phyloP scores from a whole-genome alignment of 78 protist genomes.

The Anaeramoeba ignava region DNA sequence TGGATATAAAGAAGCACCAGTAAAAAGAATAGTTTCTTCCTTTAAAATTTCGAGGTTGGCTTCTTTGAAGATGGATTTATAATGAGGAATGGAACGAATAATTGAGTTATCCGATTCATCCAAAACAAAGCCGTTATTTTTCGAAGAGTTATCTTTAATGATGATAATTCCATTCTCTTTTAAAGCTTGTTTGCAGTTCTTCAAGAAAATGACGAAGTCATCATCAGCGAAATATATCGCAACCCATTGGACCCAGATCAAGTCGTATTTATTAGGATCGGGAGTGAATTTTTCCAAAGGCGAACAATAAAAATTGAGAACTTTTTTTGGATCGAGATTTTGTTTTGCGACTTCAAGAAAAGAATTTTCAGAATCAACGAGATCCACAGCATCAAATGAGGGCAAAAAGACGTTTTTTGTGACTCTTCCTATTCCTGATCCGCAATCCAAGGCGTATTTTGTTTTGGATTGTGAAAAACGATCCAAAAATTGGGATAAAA shows the following conservation, averaged over 20 bases:
- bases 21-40: no score
- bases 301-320: not conserved
- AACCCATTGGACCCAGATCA: not conserved
- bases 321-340: not conserved
- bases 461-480: no score
- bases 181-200: not conserved
- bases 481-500: no score
- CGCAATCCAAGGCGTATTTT: no score
- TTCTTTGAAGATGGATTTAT: no score
- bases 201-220: not conserved
- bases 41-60: no score
- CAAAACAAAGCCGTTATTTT: no score
- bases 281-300: not conserved
- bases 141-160: not conserved
- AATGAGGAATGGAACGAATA: no score
- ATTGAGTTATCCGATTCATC: no score
- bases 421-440: not conserved
- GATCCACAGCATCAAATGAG: not conserved
- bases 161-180: not conserved
- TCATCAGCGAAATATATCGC: not conserved
- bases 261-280: not conserved
- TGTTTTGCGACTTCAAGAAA: not conserved
- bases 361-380: not conserved
- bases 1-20: no score
- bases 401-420: not conserved